phyloP scores from a whole-genome alignment of 139 green algal genomes.

The Deuterostichococcus epilithicus region DNA sequence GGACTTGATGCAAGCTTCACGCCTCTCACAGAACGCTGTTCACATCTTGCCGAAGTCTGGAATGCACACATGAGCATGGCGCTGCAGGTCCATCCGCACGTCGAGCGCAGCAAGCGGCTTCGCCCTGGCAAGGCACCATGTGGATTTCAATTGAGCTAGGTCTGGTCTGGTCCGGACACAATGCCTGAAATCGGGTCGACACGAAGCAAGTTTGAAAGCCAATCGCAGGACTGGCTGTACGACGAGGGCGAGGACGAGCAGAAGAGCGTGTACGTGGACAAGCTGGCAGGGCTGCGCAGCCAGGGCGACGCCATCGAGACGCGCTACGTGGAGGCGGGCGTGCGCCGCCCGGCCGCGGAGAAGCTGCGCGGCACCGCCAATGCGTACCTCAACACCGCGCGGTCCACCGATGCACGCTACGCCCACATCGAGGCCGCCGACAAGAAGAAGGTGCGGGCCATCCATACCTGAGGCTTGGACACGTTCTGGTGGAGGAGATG shows the following conservation, averaged over 20 bases:
- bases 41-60: no score
- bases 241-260: slow-evolving; percentile 95
- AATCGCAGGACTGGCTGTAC: slow-evolving; percentile 98
- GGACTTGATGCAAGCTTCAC: no score
- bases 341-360: slow-evolving; percentile 20
- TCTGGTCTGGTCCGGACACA: no score
- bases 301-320: slow-evolving; percentile 66
- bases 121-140: no score
- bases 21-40: no score
- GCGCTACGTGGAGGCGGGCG: slow-evolving; percentile 35
- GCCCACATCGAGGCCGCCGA: slow-evolving; percentile 84
- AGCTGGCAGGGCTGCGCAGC: slow-evolving; percentile 82
- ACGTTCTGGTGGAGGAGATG: neutral
- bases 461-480: no score
- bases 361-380: slow-evolving; percentile 25
- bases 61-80: no score
- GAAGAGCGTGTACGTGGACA: slow-evolving; percentile 86
- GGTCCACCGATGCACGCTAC: slow-evolving; percentile 42
- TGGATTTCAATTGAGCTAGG: no score
- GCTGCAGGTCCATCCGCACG: no score
- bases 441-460: slow-evolving; percentile 43
- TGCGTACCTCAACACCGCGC: slow-evolving; percentile 52
- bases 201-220: no score
- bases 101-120: no score
- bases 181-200: no score